Evolutionary conservation across 2,329 filamentous ascomycete species (phyloP), one percentile per base, ranked within the genome.

Genomic region (Pseudodiploospora longispora): DNA sequence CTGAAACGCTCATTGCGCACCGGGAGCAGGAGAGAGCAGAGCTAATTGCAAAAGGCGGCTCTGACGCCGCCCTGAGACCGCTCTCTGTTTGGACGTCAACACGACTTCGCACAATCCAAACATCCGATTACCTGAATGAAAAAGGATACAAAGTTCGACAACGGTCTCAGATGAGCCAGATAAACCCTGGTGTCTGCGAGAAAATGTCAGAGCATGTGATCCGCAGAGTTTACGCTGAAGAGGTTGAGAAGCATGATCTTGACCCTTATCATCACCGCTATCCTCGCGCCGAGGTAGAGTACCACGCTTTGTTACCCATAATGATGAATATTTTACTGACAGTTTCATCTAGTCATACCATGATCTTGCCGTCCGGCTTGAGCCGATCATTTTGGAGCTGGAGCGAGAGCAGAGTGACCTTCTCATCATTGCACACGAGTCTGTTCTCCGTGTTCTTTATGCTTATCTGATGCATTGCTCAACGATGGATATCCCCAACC

Each of bases 401-500:
- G 93, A 98, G 69, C 83, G 93, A 36, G 93, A 98, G 68, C 87
- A 96, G 56, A 95, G 94, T 53, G 93, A 98, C 61, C 76, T 98
- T n/a, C 77, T 98, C 42, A 96, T 98, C 59, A 96, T 98, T 54
- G 93, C 93, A 1, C 93, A 98, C 63, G 93, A 98, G 64, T 95
- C 88, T 41, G 93, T 98, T n/a, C 76, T 98, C 38, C 86, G 93
- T 36, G 93, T 98, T 27, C 76, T 98, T 4, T 98, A 98, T 61
- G 90, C 90, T 27, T 98, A 98, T 65, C 74, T 98, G 34, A 98
- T 98, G 93, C 93, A 95, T 55, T 97, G 93, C 68, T 93, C 91
- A 61, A 90, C 94, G 6, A 85, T 85, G 64, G 89, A 95, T 59
- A 98, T 98, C 50, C 93, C 93, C 4, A 85, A 83, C 54, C 78